phyloP scores from a whole-genome alignment of 2,329 filamentous ascomycete species.

The Macrophomina pseudophaseolina region DNA sequence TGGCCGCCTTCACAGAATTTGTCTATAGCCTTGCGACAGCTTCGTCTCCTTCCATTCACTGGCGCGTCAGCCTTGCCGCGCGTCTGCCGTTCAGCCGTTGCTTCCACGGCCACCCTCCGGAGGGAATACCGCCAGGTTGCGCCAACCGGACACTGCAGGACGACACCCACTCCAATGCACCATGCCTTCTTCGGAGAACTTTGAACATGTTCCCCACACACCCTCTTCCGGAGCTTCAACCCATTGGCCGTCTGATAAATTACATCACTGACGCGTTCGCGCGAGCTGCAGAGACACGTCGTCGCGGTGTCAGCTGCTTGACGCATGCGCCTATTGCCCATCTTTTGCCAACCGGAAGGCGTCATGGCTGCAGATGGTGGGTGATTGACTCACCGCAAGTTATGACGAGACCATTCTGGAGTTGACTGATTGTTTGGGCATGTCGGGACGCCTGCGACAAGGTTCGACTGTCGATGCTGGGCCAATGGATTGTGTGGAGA shows the following conservation, averaged over 20 bases:
- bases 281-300: neutral
- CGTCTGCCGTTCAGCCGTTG: neutral
- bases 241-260: neutral
- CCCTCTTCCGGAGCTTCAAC: neutral
- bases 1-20: too few species aligned
- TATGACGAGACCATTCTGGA: neutral
- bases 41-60: too few species aligned
- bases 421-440: too few species aligned
- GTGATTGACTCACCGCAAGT: neutral
- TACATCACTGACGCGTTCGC: neutral
- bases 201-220: neutral
- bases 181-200: neutral
- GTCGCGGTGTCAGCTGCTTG: constrained; percentile 1
- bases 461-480: too few species aligned
- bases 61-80: neutral
- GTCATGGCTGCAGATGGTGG: neutral
- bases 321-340: neutral
- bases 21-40: neutral
- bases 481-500: too few species aligned
- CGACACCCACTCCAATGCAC: neutral
- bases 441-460: too few species aligned
- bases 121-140: neutral
- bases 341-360: neutral
- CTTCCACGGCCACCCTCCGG: neutral
- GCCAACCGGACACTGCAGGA: neutral